Base-by-base conservation (phyloP, 345 rosid genomes). In the Draba incana region DNA sequence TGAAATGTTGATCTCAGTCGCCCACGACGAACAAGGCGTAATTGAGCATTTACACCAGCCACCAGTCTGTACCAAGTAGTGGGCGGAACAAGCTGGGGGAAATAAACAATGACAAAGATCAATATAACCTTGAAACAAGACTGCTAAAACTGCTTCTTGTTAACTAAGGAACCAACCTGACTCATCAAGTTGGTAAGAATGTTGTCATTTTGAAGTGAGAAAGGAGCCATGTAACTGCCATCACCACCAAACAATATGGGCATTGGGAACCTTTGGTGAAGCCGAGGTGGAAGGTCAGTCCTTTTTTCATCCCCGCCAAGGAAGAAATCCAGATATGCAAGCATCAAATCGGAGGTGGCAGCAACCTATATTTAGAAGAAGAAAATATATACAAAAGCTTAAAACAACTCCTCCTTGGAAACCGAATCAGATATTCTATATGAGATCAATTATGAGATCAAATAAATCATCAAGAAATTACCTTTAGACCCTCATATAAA, bases 281-380 rank as follows among this genome's bases (percentile, higher is more conserved):
- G 84, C 25, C 80, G 85, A 69, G 96, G 91, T 71, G 98, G 98
- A 78, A 87, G 93, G 72, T 94, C 96, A 12, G 83, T 71, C 80
- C 98, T 82, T 75, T 94, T 91, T 81, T 94, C 99, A 79, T 94
- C 99, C 42, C 99, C 99, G 12, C 99, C 99, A 71, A 94, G 93
- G 82, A 89, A 94, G 84, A 94, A 89, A 77, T 94, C 99, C 81
- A 94, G 64, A 83, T 89, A 94, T 49, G 93, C 99, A 10, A 91
- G 88, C 97, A 91, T 87, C 76, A 91, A 75, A 84, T 94, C 99
- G 53, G 99, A 80, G 68, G 92, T 87, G 45, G 99, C 98, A 63
- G 97, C 92, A n/a, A 94, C 98, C 99, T 91, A 72, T 33, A 79
- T 68, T 33, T 35, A 72, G 11, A 47, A 14, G 57, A 7, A 37